Evolutionary conservation across 2,329 filamentous ascomycete genomes (phyloP), one percentile per base, ranked within the genome.

Genomic region (Bertia moriformis): DNA sequence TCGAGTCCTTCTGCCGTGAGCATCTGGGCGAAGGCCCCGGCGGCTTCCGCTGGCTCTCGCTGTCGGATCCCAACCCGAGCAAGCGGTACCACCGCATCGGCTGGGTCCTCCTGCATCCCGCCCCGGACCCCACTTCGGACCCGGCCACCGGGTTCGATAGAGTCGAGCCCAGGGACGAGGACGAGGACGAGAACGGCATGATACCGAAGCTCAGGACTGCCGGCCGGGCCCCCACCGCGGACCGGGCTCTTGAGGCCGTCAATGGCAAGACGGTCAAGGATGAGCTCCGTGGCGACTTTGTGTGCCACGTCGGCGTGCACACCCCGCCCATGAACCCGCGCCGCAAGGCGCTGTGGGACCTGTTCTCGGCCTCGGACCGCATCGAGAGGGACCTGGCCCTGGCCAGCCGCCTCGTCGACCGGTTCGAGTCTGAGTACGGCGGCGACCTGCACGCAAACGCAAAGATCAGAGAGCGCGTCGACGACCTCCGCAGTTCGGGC

Each of bases 181-280:
- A n/a, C 22, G 7, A 78, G 41, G 62, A 56, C 10, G 70, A 73
- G 40, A 69, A 69, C 13, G 73, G 74, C 36, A 57, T 66, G 48
- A 66, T 71, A 30, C 66, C 68, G 13, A 72, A 73, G 41, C 69
- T 74, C 20, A 62, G 69, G 14, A 57, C 17, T 18, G 56, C 57
- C 7, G 59, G 55, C 4, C 60, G 65, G 2, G 48, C 61, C 2
- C 70, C 70, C 2, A 83, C 81, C 2, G 86, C 87, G 0, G 83
- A 94, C 35, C 89, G 83, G 52, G 89, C 89, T 1, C 70, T 95
- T 0, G 86, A 91, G 44, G 84, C 87, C n/a, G 81, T 98, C 49
- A 96, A 98, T 51, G 86, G 88, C 48, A 96, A 98, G 65, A 94
- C 87, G 0, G 93, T 98, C 44, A 86, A 93, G 51, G 91, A 98